phyloP scores from a whole-genome alignment of 176 grass and related monocot genomes.

The Areca catechu region DNA sequence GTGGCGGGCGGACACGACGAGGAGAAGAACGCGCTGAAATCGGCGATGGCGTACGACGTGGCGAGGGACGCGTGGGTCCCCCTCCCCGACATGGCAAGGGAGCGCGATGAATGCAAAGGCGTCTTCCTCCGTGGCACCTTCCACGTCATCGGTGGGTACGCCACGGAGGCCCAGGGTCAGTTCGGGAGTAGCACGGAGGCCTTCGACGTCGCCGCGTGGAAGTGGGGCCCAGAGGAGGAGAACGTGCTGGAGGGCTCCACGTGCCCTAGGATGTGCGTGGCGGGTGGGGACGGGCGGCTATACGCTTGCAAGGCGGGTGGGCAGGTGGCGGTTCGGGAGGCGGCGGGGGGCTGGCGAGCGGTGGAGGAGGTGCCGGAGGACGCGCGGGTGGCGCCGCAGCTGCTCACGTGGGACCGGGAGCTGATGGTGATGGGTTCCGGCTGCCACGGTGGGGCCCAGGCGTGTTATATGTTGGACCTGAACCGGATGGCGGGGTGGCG shows the following conservation, averaged over 20 bases:
- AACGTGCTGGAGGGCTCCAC: neutral
- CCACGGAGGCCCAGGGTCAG: neutral
- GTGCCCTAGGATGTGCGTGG: neutral
- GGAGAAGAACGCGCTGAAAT: neutral
- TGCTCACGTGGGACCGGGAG: neutral
- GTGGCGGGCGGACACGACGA: too few relatives aligned
- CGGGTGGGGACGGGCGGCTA: neutral
- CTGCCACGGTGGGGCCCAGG: neutral
- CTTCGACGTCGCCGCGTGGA: neutral
- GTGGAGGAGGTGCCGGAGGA: neutral
- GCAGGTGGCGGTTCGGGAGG: neutral
- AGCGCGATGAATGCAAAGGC: neutral
- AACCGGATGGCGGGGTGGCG: too few relatives aligned
- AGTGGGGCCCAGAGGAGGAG: slow-evolving; percentile 3
- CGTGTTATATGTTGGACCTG: neutral
- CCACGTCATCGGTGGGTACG: neutral
- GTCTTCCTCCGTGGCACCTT: neutral
- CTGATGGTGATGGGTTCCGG: neutral
- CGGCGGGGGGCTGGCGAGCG: neutral
- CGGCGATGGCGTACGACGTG: neutral
- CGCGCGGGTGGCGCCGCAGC: neutral
- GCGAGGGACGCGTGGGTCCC: neutral
- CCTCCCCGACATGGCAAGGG: neutral
- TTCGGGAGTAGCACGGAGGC: neutral
- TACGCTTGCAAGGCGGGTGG: neutral